phyloP scores from a whole-genome alignment of 768 basidiomycete species.

The Naematelia aurantialba region DNA sequence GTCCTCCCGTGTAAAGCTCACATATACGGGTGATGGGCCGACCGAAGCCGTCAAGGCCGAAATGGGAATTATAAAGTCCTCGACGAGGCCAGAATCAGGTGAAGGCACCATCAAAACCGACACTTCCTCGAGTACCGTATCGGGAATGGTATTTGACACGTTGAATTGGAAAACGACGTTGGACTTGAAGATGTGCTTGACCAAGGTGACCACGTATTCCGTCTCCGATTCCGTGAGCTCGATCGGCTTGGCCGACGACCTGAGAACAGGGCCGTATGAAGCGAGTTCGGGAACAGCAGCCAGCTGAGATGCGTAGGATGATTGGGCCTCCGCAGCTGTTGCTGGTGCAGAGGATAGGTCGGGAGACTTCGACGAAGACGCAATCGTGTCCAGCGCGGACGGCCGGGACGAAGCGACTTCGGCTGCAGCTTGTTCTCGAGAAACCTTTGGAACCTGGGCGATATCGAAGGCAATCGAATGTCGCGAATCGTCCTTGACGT shows the following conservation, averaged over 20 bases:
- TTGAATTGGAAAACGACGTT: conserved; percentile 99
- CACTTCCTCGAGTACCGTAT: conserved; percentile 90
- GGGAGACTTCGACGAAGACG: conserved; percentile 56
- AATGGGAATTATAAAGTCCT: conserved; percentile 91
- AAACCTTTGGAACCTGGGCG: conserved; percentile 85
- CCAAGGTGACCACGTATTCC: conserved; percentile 92
- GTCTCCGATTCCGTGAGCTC: conserved; percentile 95
- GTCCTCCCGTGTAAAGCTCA: conserved; percentile 80
- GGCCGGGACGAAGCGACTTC: conserved; percentile 74
- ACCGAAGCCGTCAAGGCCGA: conserved; percentile 64
- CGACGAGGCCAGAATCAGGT: conserved; percentile 68
- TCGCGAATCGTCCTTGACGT: conserved; percentile 77
- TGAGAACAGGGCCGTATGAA: conserved; percentile 78
- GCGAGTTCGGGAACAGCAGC: conserved; percentile 79
- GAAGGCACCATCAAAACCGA: conserved; percentile 87
- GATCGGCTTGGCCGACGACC: conserved; percentile 71
- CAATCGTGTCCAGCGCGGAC: conserved; percentile 79
- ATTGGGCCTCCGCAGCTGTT: conserved; percentile 78
- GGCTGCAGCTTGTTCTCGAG: conserved; percentile 82
- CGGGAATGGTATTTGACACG: conserved; percentile 91
- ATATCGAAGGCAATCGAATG: conserved; percentile 73
- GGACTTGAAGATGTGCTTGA: conserved; percentile 94
- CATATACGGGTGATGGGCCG: conserved; percentile 84
- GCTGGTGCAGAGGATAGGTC: conserved; percentile 64
- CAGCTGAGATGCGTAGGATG: conserved; percentile 79